Base-by-base conservation (phyloP, 805 yeast species). In the Blastobotrys terrestris region DNA sequence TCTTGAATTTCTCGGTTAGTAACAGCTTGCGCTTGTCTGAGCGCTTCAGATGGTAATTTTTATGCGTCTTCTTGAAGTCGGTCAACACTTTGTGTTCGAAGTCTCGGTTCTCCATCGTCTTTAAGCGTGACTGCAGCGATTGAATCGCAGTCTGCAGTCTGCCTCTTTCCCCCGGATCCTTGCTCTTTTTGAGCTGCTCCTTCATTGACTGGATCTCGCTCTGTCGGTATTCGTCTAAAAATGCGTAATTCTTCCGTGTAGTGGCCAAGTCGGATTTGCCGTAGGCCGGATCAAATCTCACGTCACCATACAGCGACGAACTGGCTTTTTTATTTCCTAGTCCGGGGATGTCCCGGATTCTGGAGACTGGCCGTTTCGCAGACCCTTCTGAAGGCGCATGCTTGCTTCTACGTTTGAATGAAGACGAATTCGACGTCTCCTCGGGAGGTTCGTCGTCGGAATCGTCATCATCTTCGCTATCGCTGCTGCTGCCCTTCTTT, bases 381-480 rank as follows among this genome's bases (percentile, higher is more conserved):
- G 94, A 85, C 21, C 79, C 63, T 63, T 87, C 97, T 2, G 81
- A 71, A 11, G 99, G 99, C 0, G 95, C 97, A 72, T 92, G 96
- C 65, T 91, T 92, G 57, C 69, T 75, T 60, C 73, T 78, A 59
- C 75, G 76, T 54, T 58, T 51, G 31, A 44, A 16, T 15, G 31
- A 3, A 2, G 46, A 47, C 22, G 47, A 31, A n/a, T 39, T 19
- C 4, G 58, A 26, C 44, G 39, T 41, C 49, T 60, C 54, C 56
- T 53, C 57, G 15, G 55, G 57, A 7, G 55, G 51, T 0, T 48
- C 50, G 46, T 52, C 58, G 20, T 59, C 62, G 11, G 58, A 54
- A 39, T 53, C 60, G 6, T 49, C 20, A 3, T 52, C 54, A 31
- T 40, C 48, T 31, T 35, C 48, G 21, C 50, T 43, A 39, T 43